These are phyloP conservation scores for Cryptococcus amylolentus DNA, from an alignment of 1,284 basidiomycete genomes.

Conservation along the genomic window DNA sequence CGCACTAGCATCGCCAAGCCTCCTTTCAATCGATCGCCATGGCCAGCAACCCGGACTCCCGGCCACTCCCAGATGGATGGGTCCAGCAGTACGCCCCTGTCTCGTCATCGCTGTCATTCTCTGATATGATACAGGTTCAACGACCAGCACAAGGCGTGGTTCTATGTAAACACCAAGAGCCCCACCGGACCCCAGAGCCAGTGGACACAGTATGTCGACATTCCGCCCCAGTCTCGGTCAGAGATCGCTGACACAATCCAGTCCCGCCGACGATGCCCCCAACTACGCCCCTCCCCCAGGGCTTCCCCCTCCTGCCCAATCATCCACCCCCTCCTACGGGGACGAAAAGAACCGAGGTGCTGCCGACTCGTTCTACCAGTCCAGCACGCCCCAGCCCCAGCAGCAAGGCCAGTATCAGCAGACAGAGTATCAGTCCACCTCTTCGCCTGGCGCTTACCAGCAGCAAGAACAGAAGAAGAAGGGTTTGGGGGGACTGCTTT, in stretches of 20 bases:
- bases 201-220: conserved; percentile 47
- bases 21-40: conserved; percentile 2
- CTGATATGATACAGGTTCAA: conserved; percentile 30
- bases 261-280: conserved; percentile 44
- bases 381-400: conserved; percentile 2
- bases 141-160: conserved; percentile 49
- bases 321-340: conserved; percentile 6
- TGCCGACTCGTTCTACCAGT: conserved; percentile 1
- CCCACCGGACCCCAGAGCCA: conserved; percentile 41
- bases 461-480: conserved; percentile 22
- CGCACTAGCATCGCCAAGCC: too few species aligned
- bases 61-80: conserved; percentile 47
- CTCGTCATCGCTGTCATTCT: neutral
- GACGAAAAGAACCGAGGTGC: conserved; percentile 6
- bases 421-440: conserved; percentile 4
- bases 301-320: conserved; percentile 30
- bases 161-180: conserved; percentile 50
- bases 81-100: conserved; percentile 35
- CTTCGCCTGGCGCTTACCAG: conserved; percentile 6
- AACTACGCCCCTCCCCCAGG: conserved; percentile 38
- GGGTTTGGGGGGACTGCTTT: conserved; percentile 38
- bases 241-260: conserved; percentile 10
- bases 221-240: neutral
- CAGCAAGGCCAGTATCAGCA: conserved; percentile 6
- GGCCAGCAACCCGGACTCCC: conserved; percentile 39